Evolutionary conservation across 2,329 filamentous ascomycete species (phyloP).

Genomic region (Atkinsonella hypoxylon): DNA sequence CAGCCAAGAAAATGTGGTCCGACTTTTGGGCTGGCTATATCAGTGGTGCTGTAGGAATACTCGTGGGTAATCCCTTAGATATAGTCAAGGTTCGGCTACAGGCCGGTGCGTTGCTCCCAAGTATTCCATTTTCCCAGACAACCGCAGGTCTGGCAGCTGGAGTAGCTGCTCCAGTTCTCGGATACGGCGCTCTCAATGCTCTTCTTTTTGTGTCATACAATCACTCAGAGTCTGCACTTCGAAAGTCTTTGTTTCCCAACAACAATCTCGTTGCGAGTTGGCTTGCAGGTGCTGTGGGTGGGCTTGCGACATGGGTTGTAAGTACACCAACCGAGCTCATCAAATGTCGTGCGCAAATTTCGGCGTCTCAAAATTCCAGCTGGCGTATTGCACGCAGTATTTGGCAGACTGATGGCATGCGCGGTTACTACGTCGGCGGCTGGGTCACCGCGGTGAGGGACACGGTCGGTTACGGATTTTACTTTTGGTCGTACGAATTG

Average conservation of each 20-base stretch:
- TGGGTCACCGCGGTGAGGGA: slow-evolving; percentile 72
- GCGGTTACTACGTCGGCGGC: slow-evolving; percentile 72
- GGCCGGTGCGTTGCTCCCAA: slow-evolving; percentile 27
- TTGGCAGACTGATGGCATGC: slow-evolving; percentile 42
- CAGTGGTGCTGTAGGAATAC: slow-evolving; percentile 72
- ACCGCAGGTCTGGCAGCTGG: slow-evolving; percentile 42
- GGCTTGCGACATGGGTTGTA: slow-evolving; percentile 74
- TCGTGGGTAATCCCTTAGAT: slow-evolving; percentile 81
- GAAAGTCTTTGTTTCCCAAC: slow-evolving; percentile 7
- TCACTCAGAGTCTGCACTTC: slow-evolving; percentile 46
- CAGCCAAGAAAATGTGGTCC: slow-evolving; percentile 51
- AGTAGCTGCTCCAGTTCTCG: slow-evolving; percentile 72
- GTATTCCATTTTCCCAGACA: slow-evolving; percentile 12
- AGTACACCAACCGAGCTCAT: slow-evolving; percentile 83
- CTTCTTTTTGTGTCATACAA: slow-evolving; percentile 88
- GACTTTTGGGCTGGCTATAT: slow-evolving; percentile 93
- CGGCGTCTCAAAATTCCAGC: slow-evolving; percentile 36
- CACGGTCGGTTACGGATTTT: slow-evolving; percentile 90
- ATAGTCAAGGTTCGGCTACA: slow-evolving; percentile 56
- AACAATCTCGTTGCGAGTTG: slow-evolving; percentile 56
- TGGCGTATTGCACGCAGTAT: slow-evolving; percentile 53
- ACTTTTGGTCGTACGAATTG: slow-evolving; percentile 88
- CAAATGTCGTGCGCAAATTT: slow-evolving; percentile 76
- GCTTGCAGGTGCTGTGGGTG: slow-evolving; percentile 68
- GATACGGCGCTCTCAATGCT: slow-evolving; percentile 84